Conservation (phyloP, 2,329 filamentous ascomycete species). For the Alternaria tenuissima region DNA sequence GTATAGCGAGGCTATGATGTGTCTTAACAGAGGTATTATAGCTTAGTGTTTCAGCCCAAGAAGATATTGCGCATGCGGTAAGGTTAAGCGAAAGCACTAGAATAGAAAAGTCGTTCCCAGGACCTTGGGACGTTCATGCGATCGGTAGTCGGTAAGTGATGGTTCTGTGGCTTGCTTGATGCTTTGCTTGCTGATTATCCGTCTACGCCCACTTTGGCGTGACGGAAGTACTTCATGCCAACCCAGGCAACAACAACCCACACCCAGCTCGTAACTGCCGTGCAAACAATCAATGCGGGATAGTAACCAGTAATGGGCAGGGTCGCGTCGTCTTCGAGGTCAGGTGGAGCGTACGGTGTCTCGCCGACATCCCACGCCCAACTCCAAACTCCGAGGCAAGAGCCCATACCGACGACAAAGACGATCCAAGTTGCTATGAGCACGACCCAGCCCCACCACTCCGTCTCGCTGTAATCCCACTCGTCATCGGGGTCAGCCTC, state of each 20-base stretch:
- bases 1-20: slow-evolving; percentile 15
- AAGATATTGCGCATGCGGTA: slow-evolving; percentile 41
- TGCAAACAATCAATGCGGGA: slow-evolving; percentile 90
- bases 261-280: slow-evolving; percentile 97
- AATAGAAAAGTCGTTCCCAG: slow-evolving; percentile 29
- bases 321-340: slow-evolving; percentile 93
- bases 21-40: slow-evolving; percentile 33
- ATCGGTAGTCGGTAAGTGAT: slow-evolving; percentile 17
- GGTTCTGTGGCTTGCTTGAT: slow-evolving; percentile 8
- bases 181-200: slow-evolving; percentile 25
- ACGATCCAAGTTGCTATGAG: slow-evolving; percentile 91
- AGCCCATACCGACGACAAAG: slow-evolving; percentile 96
- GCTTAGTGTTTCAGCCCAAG: slow-evolving; percentile 45
- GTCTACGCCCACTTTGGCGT: slow-evolving; percentile 83
- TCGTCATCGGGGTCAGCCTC: slow-evolving; percentile 57
- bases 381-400: slow-evolving; percentile 92
- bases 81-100: slow-evolving; percentile 33
- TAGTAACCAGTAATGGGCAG: slow-evolving; percentile 97
- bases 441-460: slow-evolving; percentile 98
- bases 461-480: slow-evolving; percentile 94
- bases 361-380: slow-evolving; percentile 99
- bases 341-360: slow-evolving; percentile 92
- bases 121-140: slow-evolving; percentile 18
- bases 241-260: slow-evolving; percentile 99
- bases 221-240: slow-evolving; percentile 99